A percentile compares a stretch with the other conserved stretches of the same genome.
Conservation (phyloP, 2,329 filamentous ascomycete species). For the Pseudopithomyces maydicus region DNA sequence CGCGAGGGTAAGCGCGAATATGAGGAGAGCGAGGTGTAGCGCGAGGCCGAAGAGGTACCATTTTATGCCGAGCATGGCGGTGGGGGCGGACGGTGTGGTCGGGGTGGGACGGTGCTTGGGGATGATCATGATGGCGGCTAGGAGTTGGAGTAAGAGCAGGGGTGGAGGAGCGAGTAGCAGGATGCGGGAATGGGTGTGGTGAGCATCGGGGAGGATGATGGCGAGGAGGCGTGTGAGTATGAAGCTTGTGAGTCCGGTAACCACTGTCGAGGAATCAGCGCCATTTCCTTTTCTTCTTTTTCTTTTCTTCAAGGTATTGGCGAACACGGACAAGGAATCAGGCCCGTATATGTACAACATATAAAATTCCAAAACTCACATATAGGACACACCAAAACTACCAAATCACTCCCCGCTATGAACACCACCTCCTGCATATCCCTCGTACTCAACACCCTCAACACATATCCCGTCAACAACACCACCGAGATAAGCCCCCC, state of each 20-base stretch:
- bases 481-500: constrained; percentile 4
- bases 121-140: constrained; percentile 6
- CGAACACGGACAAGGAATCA: neutral
- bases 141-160: constrained; percentile 1
- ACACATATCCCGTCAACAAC: constrained; percentile 7
- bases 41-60: constrained; percentile 9
- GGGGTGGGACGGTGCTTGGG: neutral
- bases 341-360: neutral
- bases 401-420: constrained; percentile 3
- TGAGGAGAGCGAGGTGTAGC: neutral
- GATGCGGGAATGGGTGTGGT: no score
- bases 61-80: constrained; percentile 4
- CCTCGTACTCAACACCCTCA: constrained; percentile 9
- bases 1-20: neutral
- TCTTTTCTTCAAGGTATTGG: no score
- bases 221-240: neutral
- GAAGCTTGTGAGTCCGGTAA: neutral
- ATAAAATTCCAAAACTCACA: constrained; percentile 1
- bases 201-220: neutral
- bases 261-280: neutral
- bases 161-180: neutral
- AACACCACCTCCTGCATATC: constrained; percentile 8
- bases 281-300: no score
- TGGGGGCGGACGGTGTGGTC: neutral
- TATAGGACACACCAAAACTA: constrained; percentile 8